phyloP scores from a whole-genome alignment of 73 alveolate genomes.

The Symbiodinium natans region DNA sequence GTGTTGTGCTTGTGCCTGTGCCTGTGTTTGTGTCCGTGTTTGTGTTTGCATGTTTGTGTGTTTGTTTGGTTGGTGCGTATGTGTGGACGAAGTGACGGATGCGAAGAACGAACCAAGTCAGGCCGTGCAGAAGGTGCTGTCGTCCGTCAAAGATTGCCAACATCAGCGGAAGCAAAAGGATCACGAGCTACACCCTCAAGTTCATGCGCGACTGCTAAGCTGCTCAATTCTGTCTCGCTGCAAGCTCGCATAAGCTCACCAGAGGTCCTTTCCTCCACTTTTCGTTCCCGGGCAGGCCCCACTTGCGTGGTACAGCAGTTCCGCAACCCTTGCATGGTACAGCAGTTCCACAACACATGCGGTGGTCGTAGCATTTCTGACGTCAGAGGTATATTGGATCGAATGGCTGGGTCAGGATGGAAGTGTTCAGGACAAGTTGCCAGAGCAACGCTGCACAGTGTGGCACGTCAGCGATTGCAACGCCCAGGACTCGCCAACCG shows the following conservation, averaged over 20 bases:
- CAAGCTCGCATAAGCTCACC: too few species aligned
- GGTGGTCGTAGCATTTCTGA: neutral
- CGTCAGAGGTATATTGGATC: constrained; percentile 22
- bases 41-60: too few species aligned
- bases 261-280: constrained; percentile 65
- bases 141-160: neutral
- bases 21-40: too few species aligned
- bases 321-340: too few species aligned
- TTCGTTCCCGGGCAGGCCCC: constrained; percentile 64
- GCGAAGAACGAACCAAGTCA: neutral
- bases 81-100: too few species aligned
- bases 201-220: too few species aligned
- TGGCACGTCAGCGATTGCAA: neutral
- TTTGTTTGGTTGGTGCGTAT: too few species aligned
- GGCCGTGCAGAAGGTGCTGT: neutral
- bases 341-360: too few species aligned
- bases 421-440: constrained; percentile 14
- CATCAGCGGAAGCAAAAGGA: neutral
- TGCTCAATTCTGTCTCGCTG: too few species aligned
- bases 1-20: too few species aligned
- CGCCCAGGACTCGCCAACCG: constrained; percentile 3
- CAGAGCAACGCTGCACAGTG: neutral
- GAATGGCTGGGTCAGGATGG: constrained; percentile 65
- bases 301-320: neutral
- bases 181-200: neutral